Base-by-base conservation (phyloP, 345 rosid species). In the Moricandia arvensis region DNA sequence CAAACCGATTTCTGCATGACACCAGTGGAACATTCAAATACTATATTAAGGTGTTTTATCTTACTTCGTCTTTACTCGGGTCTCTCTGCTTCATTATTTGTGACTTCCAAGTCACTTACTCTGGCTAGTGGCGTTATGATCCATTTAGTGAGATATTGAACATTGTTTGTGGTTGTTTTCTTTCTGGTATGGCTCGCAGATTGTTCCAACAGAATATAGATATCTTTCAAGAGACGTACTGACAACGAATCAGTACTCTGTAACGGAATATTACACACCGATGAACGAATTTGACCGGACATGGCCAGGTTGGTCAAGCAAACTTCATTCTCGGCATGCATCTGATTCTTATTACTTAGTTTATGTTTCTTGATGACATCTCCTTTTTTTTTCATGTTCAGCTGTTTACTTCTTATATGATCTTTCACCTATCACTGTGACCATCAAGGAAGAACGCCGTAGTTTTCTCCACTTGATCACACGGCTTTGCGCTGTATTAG, bases 401-500 rank as follows among this genome's bases (percentile, higher is more conserved):
- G 98, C 93, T 72, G 98, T 96, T 58, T 96, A 89, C 86, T 93
- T 96, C 82, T 82, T 96, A 76, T 96, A 93, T 74, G 99, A 96
- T 83, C 84, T 96, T 55, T 96, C 99, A 21, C 98, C 99, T 0
- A 96, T 96, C 77, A 93, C 97, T 6, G 98, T 96, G 59, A 91
- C 99, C 24, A 96, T 96, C 81, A 91, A 82, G 77, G 98, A 96
- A 82, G 98, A 96, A 73, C 76, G 89, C 3, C 98, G 89, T 26
- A 88, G 97, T 80, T 93, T 96, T 84, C 90, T 96, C 74, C 98
- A 96, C 75, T 88, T 96, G 75, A 81, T 91, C 81, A 95, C 99
- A 65, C 85, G 99, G 62, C 99, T 96, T 67, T 93, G 97, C 82
- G 99, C 98, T n/a, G 96, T 96, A 47, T 83, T 96, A 74, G 99